Base-by-base conservation (phyloP, 352 stramenopile species). In the Thalassiosira delicatula region DNA sequence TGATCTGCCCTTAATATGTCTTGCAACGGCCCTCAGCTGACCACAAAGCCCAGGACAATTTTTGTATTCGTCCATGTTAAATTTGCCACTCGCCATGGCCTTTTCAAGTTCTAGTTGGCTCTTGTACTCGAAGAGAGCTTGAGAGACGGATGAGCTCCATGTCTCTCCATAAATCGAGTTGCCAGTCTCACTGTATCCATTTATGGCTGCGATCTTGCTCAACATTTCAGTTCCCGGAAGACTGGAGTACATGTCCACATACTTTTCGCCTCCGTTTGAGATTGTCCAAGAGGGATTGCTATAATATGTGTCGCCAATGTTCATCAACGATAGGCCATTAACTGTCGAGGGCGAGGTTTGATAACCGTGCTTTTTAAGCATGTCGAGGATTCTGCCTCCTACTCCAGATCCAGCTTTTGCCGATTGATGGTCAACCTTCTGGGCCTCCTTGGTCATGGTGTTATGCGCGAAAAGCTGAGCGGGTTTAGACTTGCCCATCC, bases 401-500 rank as follows among this genome's bases (percentile, higher is more conserved):
- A 69, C 51, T 51, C 44, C 29, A 44, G 51, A 59, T 5, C 51
- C 40, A 69, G 8, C 14, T 11, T 29, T 60, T 8, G 11, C 23
- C 2, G 30, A n/a, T 2, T 37, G 3, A 37, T 5, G 3, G 14
- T 61, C 27, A 37, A 3, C 3, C 35, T 30, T 61, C 3, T 21
- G 25, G 25, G 29, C 42, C 42, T 29, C 2, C 12, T 56, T 25
- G 42, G 71, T 21, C 74, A 84, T 76, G 23, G 54, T 61, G 54
- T 90, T 88, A 66, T 93, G 88, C 11, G 76, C 84, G 73, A 86
- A 89, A 12, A 89, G 57, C 14, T 61, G 29, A 25, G 86, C 79
- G n/a, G 80, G 30, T 8, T 53, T 35, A 12, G 81, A 19, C 46
- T 61, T 71, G 0, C n/a, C 62, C n/a, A n/a, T n/a, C 54, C 49